Evolutionary conservation across 768 basidiomycete species (phyloP).

Genomic region (Lyophyllum semitale): DNA sequence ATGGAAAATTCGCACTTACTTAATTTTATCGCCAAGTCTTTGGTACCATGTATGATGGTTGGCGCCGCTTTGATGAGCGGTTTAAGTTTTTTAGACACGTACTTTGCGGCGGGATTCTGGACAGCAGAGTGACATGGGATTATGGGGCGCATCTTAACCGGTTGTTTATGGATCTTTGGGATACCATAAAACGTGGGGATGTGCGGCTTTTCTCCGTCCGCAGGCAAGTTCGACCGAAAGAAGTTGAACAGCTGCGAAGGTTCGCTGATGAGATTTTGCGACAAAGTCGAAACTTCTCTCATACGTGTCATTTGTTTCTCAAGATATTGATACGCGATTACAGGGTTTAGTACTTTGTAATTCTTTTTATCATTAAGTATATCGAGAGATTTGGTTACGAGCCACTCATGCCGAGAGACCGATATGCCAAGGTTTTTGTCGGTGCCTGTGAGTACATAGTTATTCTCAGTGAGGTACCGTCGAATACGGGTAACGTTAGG

Average conservation of each 20-base stretch:
- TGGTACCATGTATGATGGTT: slow-evolving; percentile 29
- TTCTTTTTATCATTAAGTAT: slow-evolving; percentile 6
- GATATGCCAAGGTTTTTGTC: slow-evolving; percentile 28
- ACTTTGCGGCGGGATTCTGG: slow-evolving; percentile 30
- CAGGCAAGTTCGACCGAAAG: slow-evolving; percentile 9
- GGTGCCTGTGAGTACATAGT: slow-evolving; percentile 23
- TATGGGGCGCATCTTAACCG: slow-evolving; percentile 29
- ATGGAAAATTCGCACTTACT: too few relatives aligned
- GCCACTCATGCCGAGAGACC: slow-evolving; percentile 22
- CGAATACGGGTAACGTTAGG: slow-evolving; percentile 9
- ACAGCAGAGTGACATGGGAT: slow-evolving; percentile 32
- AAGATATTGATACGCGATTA: not conserved
- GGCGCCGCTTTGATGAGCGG: slow-evolving; percentile 27
- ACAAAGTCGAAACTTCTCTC: not conserved
- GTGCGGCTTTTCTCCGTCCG: not conserved
- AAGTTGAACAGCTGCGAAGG: slow-evolving; percentile 17
- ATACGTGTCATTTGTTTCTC: not conserved
- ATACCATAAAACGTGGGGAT: slow-evolving; percentile 22
- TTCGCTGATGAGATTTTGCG: not conserved
- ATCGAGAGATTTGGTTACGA: slow-evolving; percentile 17
- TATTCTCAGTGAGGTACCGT: slow-evolving; percentile 16
- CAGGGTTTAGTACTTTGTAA: slow-evolving; percentile 3
- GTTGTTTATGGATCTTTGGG: slow-evolving; percentile 36
- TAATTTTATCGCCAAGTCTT: slow-evolving; percentile 33
- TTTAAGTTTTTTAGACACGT: slow-evolving; percentile 31